Conservation (phyloP, 1,284 basidiomycete species). For the Sporisorium reilianum region DNA sequence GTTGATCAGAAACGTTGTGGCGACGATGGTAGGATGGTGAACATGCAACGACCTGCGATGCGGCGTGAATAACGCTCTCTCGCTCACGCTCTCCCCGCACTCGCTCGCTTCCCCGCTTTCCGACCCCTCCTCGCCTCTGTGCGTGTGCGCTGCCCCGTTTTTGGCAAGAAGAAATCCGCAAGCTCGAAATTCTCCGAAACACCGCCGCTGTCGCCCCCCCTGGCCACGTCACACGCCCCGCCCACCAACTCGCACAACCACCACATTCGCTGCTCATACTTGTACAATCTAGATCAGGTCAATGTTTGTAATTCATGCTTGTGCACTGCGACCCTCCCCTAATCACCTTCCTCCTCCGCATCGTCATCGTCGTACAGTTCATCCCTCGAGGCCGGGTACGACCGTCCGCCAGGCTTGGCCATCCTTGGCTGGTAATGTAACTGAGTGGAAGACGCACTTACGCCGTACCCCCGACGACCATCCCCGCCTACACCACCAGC, state of each 20-base stretch:
- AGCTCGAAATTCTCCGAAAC: constrained; percentile 9
- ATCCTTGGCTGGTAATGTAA: constrained; percentile 34
- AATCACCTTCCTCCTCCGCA: constrained; percentile 22
- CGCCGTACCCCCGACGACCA: constrained; percentile 32
- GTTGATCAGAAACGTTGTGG: too few species aligned
- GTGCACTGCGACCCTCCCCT: not conserved
- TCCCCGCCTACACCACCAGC: constrained; percentile 2
- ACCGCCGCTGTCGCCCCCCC: not conserved
- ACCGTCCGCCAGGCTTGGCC: constrained; percentile 4
- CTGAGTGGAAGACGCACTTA: constrained; percentile 33
- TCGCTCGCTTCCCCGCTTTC: not conserved
- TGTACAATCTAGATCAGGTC: too few species aligned
- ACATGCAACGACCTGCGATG: too few species aligned
- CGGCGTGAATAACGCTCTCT: too few species aligned
- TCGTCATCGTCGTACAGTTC: constrained; percentile 27
- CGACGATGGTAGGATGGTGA: too few species aligned
- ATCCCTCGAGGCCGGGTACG: constrained; percentile 32
- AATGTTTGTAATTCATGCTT: not conserved
- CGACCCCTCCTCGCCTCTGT: not conserved
- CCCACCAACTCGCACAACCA: too few species aligned
- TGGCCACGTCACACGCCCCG: constrained; percentile 15
- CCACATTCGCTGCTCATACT: not conserved
- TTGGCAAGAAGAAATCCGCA: not conserved
- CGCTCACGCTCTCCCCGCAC: constrained; percentile 5
- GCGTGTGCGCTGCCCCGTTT: too few species aligned